Conservation (phyloP, 176 grass and related monocot genomes). For the Pontederia crassipes region DNA sequence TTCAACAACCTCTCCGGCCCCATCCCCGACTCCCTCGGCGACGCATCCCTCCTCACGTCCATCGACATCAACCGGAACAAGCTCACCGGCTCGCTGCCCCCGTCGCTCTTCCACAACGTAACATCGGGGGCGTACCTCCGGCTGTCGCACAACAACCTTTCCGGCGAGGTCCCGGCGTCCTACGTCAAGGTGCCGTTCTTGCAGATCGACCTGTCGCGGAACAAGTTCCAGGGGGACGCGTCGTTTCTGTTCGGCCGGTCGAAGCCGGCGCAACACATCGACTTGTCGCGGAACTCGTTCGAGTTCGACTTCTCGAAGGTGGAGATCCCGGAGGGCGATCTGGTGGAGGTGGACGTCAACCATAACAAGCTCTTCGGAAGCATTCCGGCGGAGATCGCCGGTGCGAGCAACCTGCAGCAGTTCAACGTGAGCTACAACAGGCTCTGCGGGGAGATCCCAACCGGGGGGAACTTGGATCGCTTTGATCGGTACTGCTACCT, state of each 20-base stretch:
- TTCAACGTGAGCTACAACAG: constrained; percentile 78
- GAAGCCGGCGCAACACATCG: constrained; percentile 17
- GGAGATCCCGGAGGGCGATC: constrained; percentile 24
- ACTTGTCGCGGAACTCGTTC: constrained; percentile 62
- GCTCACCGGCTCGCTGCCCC: constrained; percentile 32
- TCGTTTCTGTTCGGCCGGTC: constrained; percentile 10
- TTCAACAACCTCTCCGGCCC: constrained; percentile 41
- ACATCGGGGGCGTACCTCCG: not conserved
- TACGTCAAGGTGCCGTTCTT: constrained; percentile 20
- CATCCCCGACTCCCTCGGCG: constrained; percentile 35
- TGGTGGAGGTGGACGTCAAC: constrained; percentile 30
- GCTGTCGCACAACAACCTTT: constrained; percentile 59
- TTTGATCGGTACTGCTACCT: constrained; percentile 26
- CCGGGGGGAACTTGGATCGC: constrained; percentile 10
- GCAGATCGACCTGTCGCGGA: constrained; percentile 49
- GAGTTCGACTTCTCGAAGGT: constrained; percentile 38
- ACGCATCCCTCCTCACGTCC: constrained; percentile 4
- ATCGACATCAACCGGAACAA: constrained; percentile 56
- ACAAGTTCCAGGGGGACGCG: constrained; percentile 39
- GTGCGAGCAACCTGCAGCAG: not conserved
- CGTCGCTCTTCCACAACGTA: constrained; percentile 5
- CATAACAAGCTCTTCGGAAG: constrained; percentile 49
- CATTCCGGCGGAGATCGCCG: constrained; percentile 35
- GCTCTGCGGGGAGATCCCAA: constrained; percentile 41
- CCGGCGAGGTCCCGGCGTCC: constrained; percentile 31